phyloP scores from a whole-genome alignment of 1,139 yeast species.

The Torulaspora globosa region DNA sequence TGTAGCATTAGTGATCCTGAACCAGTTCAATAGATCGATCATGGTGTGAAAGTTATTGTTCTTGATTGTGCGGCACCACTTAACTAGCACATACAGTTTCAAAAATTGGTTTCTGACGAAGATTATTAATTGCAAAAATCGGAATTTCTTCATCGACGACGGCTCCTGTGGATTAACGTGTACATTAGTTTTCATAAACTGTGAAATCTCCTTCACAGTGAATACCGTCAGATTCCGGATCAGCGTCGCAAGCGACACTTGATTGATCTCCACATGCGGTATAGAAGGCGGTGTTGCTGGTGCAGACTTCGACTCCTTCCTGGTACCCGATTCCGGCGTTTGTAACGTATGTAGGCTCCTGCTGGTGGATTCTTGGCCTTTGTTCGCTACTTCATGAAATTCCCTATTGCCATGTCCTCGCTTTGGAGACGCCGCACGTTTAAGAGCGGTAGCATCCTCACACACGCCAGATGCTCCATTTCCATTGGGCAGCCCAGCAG shows the following conservation, averaged over 20 bases:
- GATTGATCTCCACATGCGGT: conserved; percentile 38
- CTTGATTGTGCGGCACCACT: conserved; percentile 67
- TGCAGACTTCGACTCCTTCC: not conserved
- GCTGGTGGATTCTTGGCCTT: no score
- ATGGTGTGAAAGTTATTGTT: conserved; percentile 65
- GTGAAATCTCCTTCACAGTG: conserved; percentile 36
- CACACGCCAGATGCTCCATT: not conserved
- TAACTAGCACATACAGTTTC: conserved; percentile 74
- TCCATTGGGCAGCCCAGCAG: conserved; percentile 4
- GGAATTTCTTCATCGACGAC: conserved; percentile 62
- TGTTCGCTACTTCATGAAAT: not conserved
- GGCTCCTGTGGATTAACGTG: conserved; percentile 31
- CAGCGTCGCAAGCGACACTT: conserved; percentile 32
- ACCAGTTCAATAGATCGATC: conserved; percentile 84
- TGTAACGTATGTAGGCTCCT: conserved; percentile 3
- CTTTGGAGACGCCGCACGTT: conserved; percentile 1
- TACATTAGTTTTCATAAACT: conserved; percentile 34
- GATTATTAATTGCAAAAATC: conserved; percentile 64
- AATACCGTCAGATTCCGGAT: conserved; percentile 35
- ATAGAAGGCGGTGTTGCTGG: conserved; percentile 24
- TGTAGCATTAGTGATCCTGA: conserved; percentile 73
- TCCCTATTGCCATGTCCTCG: not conserved
- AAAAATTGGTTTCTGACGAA: conserved; percentile 74
- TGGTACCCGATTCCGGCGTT: conserved; percentile 3
- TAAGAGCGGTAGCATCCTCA: not conserved